Base-by-base conservation (phyloP, 768 basidiomycete species). In the Naganishia antarctica region DNA sequence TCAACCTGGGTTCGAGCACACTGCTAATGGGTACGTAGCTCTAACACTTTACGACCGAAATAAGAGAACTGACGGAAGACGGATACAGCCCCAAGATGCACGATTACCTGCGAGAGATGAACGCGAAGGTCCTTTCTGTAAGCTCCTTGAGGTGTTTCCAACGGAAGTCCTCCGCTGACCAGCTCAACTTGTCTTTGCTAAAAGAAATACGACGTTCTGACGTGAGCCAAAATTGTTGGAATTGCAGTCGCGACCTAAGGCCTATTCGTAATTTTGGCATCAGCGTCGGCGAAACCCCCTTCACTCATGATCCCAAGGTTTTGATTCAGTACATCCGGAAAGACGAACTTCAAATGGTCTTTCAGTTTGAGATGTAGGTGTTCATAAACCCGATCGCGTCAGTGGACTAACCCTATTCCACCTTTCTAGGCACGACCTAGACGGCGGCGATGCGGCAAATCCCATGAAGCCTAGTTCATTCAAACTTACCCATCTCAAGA, bases 71-170 rank as follows among this genome's bases (percentile, higher is more conserved):
- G 8, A 29, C 21, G 26, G 6, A 26, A 16, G 13, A 40, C 40
- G 40, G 7, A 26, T 16, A 12, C 4, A 86, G 87, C 1, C 86
- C 86, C 4, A 79, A 79, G 11, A 84, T 87, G 0, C 86, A 87
- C 69, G 84, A 87, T 63, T 89, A 81, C 70, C 70, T 89, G 48
- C 79, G 82, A 68, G 84, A 88, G 76, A 87, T 90, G 85, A 73
- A 85, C 62, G 60, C 68, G 34, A 80, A 84, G 66, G 85, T 88
- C 4, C 79, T 87, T 16, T 83, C 83, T 11, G 85, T 86, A 69
- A 65, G 84, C 79, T 25, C 47, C 63, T 51, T 64, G 51, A 46
- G 67, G 58, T 12, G 3, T n/a, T n/a, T n/a, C n/a, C n/a, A n/a
- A n/a, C n/a, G n/a, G n/a, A n/a, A n/a, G n/a, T n/a, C n/a, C n/a